Base-by-base conservation (phyloP, 2,329 filamentous ascomycete genomes). In the Nigrograna mackinnonii region DNA sequence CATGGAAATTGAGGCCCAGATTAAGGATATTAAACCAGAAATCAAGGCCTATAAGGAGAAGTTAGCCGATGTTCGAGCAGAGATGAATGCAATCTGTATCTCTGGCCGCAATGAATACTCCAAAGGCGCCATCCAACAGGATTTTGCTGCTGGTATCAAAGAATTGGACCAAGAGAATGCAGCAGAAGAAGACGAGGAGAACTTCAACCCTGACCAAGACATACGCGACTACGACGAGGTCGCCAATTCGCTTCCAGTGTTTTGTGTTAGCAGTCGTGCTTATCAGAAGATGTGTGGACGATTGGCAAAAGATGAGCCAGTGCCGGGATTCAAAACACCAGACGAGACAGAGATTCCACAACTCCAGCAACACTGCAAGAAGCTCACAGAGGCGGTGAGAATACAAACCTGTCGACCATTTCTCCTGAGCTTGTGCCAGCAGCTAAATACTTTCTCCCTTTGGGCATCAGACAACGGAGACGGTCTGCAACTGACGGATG, bases 261-360 rank as follows among this genome's bases (percentile, higher is more conserved):
- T 85, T 54, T 86, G 83, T 47, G 79, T 86, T 13, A 83, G 79
- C 43, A 80, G 78, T 35, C 70, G 78, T 33, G 82, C 78, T 0
- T 87, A 84, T 40, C 82, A 87, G 51, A 81, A 82, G 52, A 63
- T 86, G n/a, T 69, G 71, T 28, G 80, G 78, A 1, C 72, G 79
- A 3, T 56, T 85, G 6, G 58, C 69, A 39, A 77, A 78, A 32
- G 82, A 86, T 39, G 64, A 69, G 2, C 52, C 66, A 9, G 70
- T 80, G 2, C 64, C 72, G 11, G 82, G 82, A 0, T 87, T 85
- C 55, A 60, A 62, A 2, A 61, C 67, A 3, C 30, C 68, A 0
- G 71, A 79, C 2, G 76, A 85, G 44, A 86, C 83, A 0, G 82
- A 79, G 54, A 73, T 85, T 3, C 82, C 82, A 1, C 71, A 75